These are phyloP conservation scores for Gypsophila paniculata DNA, from an alignment of 179 eudicot genomes.

Conservation along the genomic window DNA sequence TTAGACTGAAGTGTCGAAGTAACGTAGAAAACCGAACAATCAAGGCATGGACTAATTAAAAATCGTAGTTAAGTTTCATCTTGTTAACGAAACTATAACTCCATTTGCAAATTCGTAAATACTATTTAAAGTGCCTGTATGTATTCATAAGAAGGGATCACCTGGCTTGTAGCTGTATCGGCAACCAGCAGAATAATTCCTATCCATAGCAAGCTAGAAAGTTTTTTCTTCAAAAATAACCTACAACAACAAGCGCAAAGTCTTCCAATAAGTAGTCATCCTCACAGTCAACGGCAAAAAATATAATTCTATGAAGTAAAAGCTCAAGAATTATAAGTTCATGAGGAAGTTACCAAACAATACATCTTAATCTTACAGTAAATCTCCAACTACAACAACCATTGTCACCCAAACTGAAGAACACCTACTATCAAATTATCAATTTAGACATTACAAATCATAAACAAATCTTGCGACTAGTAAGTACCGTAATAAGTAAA, in stretches of 20 bases:
- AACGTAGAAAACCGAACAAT: not conserved
- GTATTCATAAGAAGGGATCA: constrained; percentile 22
- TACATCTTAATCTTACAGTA: too few relatives aligned
- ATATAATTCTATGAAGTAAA: too few relatives aligned
- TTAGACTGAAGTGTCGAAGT: not conserved
- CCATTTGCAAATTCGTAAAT: not conserved
- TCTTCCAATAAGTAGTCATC: constrained; percentile 93
- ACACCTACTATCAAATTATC: too few relatives aligned
- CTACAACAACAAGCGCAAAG: constrained; percentile 56
- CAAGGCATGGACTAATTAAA: not conserved
- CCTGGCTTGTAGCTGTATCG: constrained; percentile 98
- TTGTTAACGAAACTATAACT: not conserved
- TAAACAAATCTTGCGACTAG: too few relatives aligned
- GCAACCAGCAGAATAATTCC: constrained; percentile 75
- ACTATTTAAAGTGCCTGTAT: not conserved
- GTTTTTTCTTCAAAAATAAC: constrained; percentile 73
- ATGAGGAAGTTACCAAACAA: too few relatives aligned
- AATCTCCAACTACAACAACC: too few relatives aligned
- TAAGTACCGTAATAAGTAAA: too few relatives aligned
- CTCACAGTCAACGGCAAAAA: constrained; percentile 64
- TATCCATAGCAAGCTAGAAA: constrained; percentile 89
- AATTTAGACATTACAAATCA: too few relatives aligned
- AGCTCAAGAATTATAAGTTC: too few relatives aligned
- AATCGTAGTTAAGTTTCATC: not conserved
- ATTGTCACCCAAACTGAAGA: too few relatives aligned